Evolutionary conservation across 352 stramenopile genomes (phyloP).

Genomic region (Halophytophthora polymorphica): DNA sequence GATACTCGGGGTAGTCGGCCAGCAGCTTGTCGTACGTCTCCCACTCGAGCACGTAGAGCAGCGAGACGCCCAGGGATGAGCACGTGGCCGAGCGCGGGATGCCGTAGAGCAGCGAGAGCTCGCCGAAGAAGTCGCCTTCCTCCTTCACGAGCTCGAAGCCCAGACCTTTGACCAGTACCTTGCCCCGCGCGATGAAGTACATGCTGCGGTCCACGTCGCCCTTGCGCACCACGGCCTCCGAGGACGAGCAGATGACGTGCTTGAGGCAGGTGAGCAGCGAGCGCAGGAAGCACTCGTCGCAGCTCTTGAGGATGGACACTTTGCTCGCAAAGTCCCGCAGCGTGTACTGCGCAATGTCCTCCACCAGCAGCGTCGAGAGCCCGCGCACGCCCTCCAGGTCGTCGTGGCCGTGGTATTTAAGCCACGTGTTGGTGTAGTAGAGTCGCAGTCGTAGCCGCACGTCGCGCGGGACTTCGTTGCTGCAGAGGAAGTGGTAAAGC

Average conservation of each 20-base stretch:
- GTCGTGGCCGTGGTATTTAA: constrained; percentile 61
- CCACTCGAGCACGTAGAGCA: constrained; percentile 81
- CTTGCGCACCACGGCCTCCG: constrained; percentile 58
- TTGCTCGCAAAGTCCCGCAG: constrained; percentile 50
- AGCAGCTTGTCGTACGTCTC: constrained; percentile 67
- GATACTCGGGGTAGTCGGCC: constrained; percentile 72
- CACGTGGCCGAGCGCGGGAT: constrained; percentile 75
- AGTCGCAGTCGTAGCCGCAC: constrained; percentile 49
- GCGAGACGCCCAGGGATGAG: constrained; percentile 54
- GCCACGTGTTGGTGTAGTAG: constrained; percentile 71
- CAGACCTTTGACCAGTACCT: constrained; percentile 54
- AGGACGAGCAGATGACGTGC: constrained; percentile 63
- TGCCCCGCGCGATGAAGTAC: constrained; percentile 70
- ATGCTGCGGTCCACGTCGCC: constrained; percentile 69
- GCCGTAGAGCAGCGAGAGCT: constrained; percentile 66
- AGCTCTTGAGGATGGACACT: constrained; percentile 63
- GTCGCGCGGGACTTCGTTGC: constrained; percentile 51
- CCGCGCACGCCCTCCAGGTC: constrained; percentile 54
- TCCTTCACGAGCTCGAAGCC: constrained; percentile 75
- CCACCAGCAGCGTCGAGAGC: constrained; percentile 54
- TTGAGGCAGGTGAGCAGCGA: constrained; percentile 59
- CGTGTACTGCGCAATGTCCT: constrained; percentile 73
- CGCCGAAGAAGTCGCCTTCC: constrained; percentile 75
- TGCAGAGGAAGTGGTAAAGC: constrained; percentile 56
- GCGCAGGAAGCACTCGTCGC: constrained; percentile 65